These are phyloP conservation scores for Proliferodiscus dingleyae DNA, from an alignment of 2,329 filamentous ascomycete species.

Conservation along the genomic window DNA sequence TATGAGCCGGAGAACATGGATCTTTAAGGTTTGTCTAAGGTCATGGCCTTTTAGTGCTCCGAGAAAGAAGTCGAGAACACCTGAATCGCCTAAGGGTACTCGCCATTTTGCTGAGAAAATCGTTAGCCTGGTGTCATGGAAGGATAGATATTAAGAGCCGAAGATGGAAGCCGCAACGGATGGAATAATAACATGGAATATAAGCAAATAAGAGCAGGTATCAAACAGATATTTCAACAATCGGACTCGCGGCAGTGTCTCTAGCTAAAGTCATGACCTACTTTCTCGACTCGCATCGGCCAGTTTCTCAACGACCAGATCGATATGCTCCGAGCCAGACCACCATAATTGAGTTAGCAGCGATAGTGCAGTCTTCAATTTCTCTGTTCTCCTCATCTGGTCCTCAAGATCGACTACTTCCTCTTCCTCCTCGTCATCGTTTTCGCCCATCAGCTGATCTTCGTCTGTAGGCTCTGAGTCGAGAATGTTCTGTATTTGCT, in stretches of 20 bases:
- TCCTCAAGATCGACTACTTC: slow-evolving; percentile 28
- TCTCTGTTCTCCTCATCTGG: slow-evolving; percentile 24
- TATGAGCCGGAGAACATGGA: slow-evolving; percentile 52
- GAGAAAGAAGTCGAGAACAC: slow-evolving; percentile 53
- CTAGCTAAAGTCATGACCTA: slow-evolving; percentile 32
- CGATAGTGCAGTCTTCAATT: slow-evolving; percentile 20
- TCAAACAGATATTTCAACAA: too few relatives aligned
- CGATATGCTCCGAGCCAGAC: slow-evolving; percentile 38
- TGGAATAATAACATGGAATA: too few relatives aligned
- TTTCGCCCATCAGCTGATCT: slow-evolving; percentile 13
- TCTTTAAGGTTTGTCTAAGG: slow-evolving; percentile 40
- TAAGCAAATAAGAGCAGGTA: too few relatives aligned
- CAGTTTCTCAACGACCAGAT: slow-evolving; percentile 45
- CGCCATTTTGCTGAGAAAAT: slow-evolving; percentile 48
- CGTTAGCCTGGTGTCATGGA: slow-evolving; percentile 13
- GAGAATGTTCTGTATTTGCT: slow-evolving; percentile 19
- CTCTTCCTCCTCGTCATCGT: slow-evolving; percentile 20
- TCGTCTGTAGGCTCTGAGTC: slow-evolving; percentile 14
- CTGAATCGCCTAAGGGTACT: slow-evolving; percentile 51
- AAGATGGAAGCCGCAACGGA: not conserved
- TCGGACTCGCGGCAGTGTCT: not conserved
- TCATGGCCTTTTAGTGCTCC: slow-evolving; percentile 38
- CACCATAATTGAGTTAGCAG: slow-evolving; percentile 36
- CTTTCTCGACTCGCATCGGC: slow-evolving; percentile 53
- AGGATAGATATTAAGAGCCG: not conserved